Evolutionary conservation across 2,329 filamentous ascomycete genomes (phyloP).

Genomic region (Aspergillus fischeri): DNA sequence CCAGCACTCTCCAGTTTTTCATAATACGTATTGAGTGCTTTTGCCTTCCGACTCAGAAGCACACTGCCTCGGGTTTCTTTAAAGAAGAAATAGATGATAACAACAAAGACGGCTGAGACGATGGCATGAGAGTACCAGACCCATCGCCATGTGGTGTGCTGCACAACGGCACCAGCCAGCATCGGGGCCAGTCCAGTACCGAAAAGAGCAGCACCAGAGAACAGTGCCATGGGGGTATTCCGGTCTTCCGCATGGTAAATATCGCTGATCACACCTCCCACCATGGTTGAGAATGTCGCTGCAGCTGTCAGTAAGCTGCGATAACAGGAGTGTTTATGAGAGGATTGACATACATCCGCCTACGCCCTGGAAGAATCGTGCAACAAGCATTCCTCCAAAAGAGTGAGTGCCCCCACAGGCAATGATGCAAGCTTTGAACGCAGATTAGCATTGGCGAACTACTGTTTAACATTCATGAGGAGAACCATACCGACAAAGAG

Average conservation of each 20-base stretch:
- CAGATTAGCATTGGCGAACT: constrained; percentile 10
- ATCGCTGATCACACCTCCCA: constrained; percentile 87
- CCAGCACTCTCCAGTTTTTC: constrained; percentile 65
- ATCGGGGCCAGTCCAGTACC: constrained; percentile 79
- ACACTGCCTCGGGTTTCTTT: constrained; percentile 80
- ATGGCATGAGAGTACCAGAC: constrained; percentile 85
- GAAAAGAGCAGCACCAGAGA: constrained; percentile 71
- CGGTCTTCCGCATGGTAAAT: constrained; percentile 73
- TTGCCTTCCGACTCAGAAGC: constrained; percentile 70
- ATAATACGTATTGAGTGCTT: constrained; percentile 72
- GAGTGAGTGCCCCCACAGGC: constrained; percentile 68
- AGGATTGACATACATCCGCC: constrained; percentile 59
- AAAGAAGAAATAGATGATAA: constrained; percentile 65
- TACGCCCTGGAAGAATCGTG: constrained; percentile 72
- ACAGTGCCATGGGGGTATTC: constrained; percentile 87
- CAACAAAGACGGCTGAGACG: constrained; percentile 58
- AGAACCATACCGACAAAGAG: constrained; percentile 55
- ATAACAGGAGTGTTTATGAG: background rate
- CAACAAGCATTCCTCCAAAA: constrained; percentile 69
- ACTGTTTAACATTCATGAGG: background rate
- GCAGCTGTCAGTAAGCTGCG: background rate
- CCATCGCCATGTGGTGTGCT: constrained; percentile 73
- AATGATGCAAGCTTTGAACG: constrained; percentile 54
- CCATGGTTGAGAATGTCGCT: constrained; percentile 75
- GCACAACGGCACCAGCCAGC: constrained; percentile 64